Evolutionary conservation across 2,329 filamentous ascomycete species (phyloP), one percentile per base, ranked within the genome.

Genomic region (Venturia aucupariae): DNA sequence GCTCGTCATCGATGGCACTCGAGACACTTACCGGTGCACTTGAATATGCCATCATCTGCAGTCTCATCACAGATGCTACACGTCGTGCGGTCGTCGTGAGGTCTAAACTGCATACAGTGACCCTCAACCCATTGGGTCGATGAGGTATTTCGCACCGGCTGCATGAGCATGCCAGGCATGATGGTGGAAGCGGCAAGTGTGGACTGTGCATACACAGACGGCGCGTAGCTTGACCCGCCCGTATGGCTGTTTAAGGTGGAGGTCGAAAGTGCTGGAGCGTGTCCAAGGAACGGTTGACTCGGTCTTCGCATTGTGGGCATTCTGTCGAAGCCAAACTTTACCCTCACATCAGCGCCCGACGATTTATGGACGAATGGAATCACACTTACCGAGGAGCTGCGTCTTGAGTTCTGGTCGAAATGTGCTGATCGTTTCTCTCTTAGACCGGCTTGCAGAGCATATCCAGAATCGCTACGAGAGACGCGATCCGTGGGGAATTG

Each of bases 381-480:
- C 42, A 19, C 24, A 57, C 62, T 63, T 63, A 63, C 62, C 13
- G 92, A 96, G n/a, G 92, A 96, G 78, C 92, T 97, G 68, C 93
- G 86, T 66, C 92, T 85, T n/a, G 89, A 89, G 68, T 80, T 76
- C 65, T 88, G 85, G 71, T 94, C 90, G 69, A 97, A 96, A 73
- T 97, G 91, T 1, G 90, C 92, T 3, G 94, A 97, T 62, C 93
- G 86, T 79, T 97, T 99, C 77, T 97, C 94, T 39, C 92, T 86
- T 65, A 99, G 80, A 4, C 90, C 96, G 22, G 90, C 86, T 67
- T 92, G 88, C 64, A 96, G 80, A 42, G 90, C 90, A 75, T 94
- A 95, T 1, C 91, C 93, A 4, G 93, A 97, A 72, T 99, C 94
- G 71, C 89, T 95, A 19, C 92, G 84, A 6, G 92, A 96, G n/a